These are phyloP conservation scores for Wallacemonas sp. DNA, from an alignment of 208 protist species.

Conservation along the genomic window DNA sequence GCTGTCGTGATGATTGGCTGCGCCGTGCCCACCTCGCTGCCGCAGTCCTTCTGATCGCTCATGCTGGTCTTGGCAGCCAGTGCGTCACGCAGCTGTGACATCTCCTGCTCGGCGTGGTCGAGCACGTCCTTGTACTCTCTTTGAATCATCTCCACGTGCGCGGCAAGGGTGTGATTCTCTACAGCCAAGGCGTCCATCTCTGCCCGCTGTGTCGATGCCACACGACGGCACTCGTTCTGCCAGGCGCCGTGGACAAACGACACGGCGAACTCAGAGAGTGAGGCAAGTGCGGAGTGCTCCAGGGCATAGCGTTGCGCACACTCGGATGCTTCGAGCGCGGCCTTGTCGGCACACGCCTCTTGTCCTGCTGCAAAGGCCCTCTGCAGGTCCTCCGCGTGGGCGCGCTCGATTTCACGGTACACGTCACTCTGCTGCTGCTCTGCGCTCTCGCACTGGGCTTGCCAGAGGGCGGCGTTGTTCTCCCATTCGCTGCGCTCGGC, in stretches of 20 bases:
- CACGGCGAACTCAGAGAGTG: neutral
- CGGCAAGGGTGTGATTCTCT: neutral
- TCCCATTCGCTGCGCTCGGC: slow-evolving; percentile 9
- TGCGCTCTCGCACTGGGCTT: slow-evolving; percentile 3
- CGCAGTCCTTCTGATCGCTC: too few species aligned
- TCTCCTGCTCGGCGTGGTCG: slow-evolving; percentile 37
- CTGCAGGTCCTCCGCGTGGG: slow-evolving; percentile 21
- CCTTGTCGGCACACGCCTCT: neutral
- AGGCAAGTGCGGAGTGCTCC: neutral
- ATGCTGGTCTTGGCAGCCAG: too few species aligned
- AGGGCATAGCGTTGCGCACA: neutral
- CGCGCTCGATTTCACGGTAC: neutral
- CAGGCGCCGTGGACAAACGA: neutral
- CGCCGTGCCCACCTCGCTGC: too few species aligned
- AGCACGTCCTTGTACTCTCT: slow-evolving; percentile 34
- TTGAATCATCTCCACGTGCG: neutral
- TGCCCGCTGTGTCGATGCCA: neutral
- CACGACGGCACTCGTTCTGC: neutral
- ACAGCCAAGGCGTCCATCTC: neutral
- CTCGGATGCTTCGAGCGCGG: neutral
- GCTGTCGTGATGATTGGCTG: neutral
- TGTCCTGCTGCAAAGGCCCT: neutral
- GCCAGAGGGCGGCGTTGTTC: slow-evolving; percentile 7
- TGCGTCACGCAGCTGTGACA: slow-evolving; percentile 24
- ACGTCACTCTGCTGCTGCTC: slow-evolving; percentile 15